Evolutionary conservation across 2,329 filamentous ascomycete genomes (phyloP).

Genomic region (Pestalotiopsis sp.): DNA sequence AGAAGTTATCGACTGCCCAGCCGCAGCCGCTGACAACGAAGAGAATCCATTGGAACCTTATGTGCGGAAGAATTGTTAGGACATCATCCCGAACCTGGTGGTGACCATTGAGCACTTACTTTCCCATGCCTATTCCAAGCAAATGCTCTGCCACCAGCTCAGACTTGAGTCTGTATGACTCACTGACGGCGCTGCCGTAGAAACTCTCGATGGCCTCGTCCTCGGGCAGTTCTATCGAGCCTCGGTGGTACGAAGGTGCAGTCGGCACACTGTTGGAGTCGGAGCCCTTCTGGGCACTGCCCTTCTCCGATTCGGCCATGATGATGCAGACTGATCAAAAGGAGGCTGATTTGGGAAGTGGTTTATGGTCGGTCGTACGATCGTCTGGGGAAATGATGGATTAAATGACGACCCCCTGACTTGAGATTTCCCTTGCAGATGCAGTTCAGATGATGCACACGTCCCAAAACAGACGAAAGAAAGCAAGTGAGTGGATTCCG

Average conservation of each 20-base stretch:
- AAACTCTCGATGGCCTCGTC: conserved; percentile 36
- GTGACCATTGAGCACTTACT: conserved; percentile 26
- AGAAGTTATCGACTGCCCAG: conserved; percentile 48
- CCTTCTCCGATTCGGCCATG: not conserved
- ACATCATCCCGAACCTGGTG: too few species aligned
- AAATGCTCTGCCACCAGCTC: conserved; percentile 33
- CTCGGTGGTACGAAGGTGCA: not conserved
- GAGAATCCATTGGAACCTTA: conserved; percentile 41
- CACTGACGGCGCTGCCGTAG: conserved; percentile 35
- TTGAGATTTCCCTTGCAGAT: not conserved
- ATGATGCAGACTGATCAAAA: not conserved
- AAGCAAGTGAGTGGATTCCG: not conserved
- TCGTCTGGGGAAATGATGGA: not conserved
- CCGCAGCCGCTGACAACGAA: conserved; percentile 50
- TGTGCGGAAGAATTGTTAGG: too few species aligned
- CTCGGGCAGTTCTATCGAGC: conserved; percentile 23
- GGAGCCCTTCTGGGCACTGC: not conserved
- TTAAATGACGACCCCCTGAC: not conserved
- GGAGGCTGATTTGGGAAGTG: not conserved
- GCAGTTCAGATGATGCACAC: not conserved
- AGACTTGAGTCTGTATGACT: conserved; percentile 35
- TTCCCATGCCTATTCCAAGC: conserved; percentile 34
- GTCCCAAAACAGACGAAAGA: not conserved
- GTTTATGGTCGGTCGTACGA: not conserved
- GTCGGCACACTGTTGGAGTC: not conserved